Conservation (phyloP, 2,329 filamentous ascomycete genomes). For the Ophiocordyceps sinensis region DNA sequence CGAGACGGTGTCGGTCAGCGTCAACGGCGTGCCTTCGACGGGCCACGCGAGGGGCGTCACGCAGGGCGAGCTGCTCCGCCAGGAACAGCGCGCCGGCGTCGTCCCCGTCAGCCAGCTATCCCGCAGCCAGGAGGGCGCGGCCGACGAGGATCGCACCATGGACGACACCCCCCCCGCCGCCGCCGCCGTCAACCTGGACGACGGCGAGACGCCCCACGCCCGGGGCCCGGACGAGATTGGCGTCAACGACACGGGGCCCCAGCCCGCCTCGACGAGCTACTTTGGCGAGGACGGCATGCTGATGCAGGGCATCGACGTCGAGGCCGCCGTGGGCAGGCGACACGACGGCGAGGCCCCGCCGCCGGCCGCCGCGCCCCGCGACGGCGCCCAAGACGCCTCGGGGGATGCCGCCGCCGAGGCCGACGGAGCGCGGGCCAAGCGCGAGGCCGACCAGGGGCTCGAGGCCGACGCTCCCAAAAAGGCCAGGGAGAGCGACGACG, state of each 20-base stretch:
- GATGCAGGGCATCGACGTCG: conserved; percentile 42
- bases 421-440: conserved; percentile 28
- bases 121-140: conserved; percentile 20
- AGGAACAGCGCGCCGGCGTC: conserved; percentile 72
- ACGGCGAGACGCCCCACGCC: conserved; percentile 61
- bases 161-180: conserved; percentile 12
- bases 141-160: conserved; percentile 8
- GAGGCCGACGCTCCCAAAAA: conserved; percentile 30
- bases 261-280: conserved; percentile 29
- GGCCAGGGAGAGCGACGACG: conserved; percentile 25
- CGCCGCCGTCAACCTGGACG: conserved; percentile 28
- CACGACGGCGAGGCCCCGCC: conserved; percentile 11
- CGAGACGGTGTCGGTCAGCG: conserved; percentile 64
- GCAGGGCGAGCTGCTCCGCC: conserved; percentile 72
- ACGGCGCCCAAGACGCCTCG: no score
- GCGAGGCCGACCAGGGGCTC: conserved; percentile 37
- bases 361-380: not conserved
- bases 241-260: conserved; percentile 73
- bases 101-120: conserved; percentile 52
- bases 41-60: conserved; percentile 45
- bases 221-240: conserved; percentile 76
- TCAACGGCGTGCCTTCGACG: conserved; percentile 52
- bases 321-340: conserved; percentile 45
- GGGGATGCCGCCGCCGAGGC: no score
- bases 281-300: conserved; percentile 26